These are phyloP conservation scores for Lasiodiplodia citricola DNA, from an alignment of 2,329 filamentous ascomycete genomes.

Conservation along the genomic window DNA sequence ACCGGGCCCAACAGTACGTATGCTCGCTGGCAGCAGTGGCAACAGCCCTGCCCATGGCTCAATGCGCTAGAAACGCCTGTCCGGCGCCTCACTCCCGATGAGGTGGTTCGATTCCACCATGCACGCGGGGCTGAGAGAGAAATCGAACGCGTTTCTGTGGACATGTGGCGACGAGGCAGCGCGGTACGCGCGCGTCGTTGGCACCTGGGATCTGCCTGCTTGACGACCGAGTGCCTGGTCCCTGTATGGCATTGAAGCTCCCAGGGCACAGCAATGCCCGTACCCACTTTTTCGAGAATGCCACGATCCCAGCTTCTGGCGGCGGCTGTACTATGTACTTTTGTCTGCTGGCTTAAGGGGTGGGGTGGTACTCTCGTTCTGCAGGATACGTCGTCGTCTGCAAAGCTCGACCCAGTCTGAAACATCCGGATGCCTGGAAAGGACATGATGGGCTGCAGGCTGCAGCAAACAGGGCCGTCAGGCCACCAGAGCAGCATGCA, in stretches of 20 bases:
- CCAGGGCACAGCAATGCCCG: background rate
- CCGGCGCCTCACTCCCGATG: slow-evolving; percentile 15
- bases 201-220: slow-evolving; percentile 16
- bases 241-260: slow-evolving; percentile 8
- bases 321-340: background rate
- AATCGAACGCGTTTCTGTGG: background rate
- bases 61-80: background rate
- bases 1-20: background rate
- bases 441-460: slow-evolving; percentile 4
- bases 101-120: slow-evolving; percentile 6
- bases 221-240: background rate
- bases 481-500: slow-evolving; percentile 5
- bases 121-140: slow-evolving; percentile 3
- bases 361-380: background rate
- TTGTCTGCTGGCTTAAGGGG: background rate
- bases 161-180: slow-evolving; percentile 2
- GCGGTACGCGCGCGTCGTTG: slow-evolving; percentile 1
- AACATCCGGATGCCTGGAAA: slow-evolving; percentile 7
- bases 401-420: slow-evolving; percentile 11
- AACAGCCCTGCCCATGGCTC: background rate
- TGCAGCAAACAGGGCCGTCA: background rate
- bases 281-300: slow-evolving; percentile 9
- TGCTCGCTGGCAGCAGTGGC: background rate
- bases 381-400: slow-evolving; percentile 4
- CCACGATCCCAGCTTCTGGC: slow-evolving; percentile 5